Evolutionary conservation across 1,284 basidiomycete species (phyloP).

Genomic region (Ceratobasidium papillatum): DNA sequence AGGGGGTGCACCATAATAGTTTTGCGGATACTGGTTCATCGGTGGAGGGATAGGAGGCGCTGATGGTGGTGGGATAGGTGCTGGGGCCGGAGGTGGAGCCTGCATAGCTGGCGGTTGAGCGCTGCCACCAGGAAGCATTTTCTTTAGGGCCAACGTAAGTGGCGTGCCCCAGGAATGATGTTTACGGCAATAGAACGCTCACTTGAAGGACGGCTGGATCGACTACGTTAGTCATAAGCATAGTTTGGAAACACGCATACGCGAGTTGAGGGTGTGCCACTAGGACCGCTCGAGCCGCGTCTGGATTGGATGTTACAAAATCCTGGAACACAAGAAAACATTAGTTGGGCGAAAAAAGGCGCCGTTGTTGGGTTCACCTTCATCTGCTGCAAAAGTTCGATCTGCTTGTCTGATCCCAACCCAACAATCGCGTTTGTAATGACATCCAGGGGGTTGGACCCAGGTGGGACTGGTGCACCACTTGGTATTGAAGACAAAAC

Average conservation of each 20-base stretch:
- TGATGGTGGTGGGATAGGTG: slow-evolving; percentile 46
- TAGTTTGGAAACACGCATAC: slow-evolving; percentile 95
- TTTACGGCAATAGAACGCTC: slow-evolving; percentile 45
- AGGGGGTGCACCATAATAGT: slow-evolving; percentile 47
- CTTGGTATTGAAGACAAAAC: slow-evolving; percentile 74
- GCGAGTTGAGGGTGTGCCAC: slow-evolving; percentile 89
- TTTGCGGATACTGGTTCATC: slow-evolving; percentile 46
- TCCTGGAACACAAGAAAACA: slow-evolving; percentile 59
- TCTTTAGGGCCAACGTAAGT: slow-evolving; percentile 51
- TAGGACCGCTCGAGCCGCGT: slow-evolving; percentile 85
- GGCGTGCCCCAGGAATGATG: slow-evolving; percentile 12
- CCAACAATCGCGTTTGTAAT: slow-evolving; percentile 89
- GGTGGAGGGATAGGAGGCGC: slow-evolving; percentile 50
- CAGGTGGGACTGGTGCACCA: slow-evolving; percentile 80
- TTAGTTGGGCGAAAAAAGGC: neutral
- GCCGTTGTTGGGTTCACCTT: slow-evolving; percentile 72
- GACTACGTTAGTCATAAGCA: slow-evolving; percentile 94
- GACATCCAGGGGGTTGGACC: slow-evolving; percentile 80
- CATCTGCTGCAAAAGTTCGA: slow-evolving; percentile 97
- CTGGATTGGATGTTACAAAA: slow-evolving; percentile 89
- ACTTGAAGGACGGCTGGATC: slow-evolving; percentile 84
- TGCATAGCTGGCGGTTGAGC: slow-evolving; percentile 45
- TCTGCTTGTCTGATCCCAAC: slow-evolving; percentile 84
- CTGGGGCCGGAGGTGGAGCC: slow-evolving; percentile 52
- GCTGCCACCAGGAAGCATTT: slow-evolving; percentile 64